Evolutionary conservation across 2,329 filamentous ascomycete genomes (phyloP).

Genomic region (Fusarium azukiicola): DNA sequence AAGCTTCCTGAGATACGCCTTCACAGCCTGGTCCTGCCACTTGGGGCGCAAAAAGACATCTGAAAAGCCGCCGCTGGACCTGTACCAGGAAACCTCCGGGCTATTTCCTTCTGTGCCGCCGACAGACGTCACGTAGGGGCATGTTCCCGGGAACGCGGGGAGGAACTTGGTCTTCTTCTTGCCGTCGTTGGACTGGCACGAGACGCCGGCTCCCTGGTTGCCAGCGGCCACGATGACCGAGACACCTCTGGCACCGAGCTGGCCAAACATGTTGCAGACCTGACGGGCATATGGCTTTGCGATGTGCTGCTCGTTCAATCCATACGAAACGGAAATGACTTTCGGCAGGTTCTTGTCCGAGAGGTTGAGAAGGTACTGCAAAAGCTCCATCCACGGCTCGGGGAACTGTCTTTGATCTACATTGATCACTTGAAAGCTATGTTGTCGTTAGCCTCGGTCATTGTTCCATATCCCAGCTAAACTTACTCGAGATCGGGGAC

Average conservation of each 20-base stretch:
- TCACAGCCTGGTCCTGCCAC: conserved; percentile 71
- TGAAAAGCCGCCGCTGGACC: conserved; percentile 75
- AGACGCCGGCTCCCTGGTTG: conserved; percentile 68
- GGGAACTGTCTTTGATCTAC: conserved; percentile 67
- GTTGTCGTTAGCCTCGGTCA: conserved; percentile 2
- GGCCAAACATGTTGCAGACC: conserved; percentile 78
- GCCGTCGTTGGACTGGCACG: conserved; percentile 63
- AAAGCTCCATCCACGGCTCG: conserved; percentile 84
- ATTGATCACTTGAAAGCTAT: conserved; percentile 36
- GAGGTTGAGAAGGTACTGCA: conserved; percentile 78
- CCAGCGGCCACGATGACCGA: conserved; percentile 84
- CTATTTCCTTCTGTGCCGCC: conserved; percentile 75
- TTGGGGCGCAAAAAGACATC: conserved; percentile 67
- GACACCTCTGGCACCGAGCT: conserved; percentile 83
- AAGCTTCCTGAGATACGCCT: conserved; percentile 65
- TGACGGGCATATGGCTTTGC: conserved; percentile 76
- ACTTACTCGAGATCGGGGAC: conserved; percentile 62
- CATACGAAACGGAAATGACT: conserved; percentile 85
- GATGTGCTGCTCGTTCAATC: conserved; percentile 83
- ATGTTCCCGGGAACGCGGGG: conserved; percentile 62
- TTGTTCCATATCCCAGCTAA: background rate
- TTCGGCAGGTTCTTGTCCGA: conserved; percentile 77
- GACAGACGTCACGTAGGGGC: conserved; percentile 82
- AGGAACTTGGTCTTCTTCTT: conserved; percentile 59
- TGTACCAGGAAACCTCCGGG: conserved; percentile 76